These are phyloP conservation scores for Parastagonospora nodorum DNA, from an alignment of 2,329 filamentous ascomycete genomes.

Conservation along the genomic window DNA sequence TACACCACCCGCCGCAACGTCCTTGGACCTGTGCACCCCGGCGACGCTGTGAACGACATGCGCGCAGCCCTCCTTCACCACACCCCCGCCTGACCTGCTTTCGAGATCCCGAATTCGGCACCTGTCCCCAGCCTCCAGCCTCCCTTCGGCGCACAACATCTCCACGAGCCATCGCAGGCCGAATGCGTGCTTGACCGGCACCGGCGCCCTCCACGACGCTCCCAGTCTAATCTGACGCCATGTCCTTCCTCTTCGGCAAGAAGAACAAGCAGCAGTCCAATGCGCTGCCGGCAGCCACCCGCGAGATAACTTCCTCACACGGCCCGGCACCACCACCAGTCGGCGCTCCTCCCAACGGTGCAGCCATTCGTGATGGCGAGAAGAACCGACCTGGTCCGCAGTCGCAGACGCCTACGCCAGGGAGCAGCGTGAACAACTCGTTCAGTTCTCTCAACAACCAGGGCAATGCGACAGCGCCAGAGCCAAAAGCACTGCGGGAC, in stretches of 20 bases:
- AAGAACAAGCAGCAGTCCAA: conserved; percentile 47
- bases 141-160: conserved; percentile 4
- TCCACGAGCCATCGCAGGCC: conserved; percentile 15
- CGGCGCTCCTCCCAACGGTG: conserved; percentile 49
- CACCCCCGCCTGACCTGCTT: conserved; percentile 6
- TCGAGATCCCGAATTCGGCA: neutral
- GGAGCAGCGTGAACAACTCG: conserved; percentile 69
- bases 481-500: conserved; percentile 65
- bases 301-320: conserved; percentile 63
- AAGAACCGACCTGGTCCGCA: conserved; percentile 29
- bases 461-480: conserved; percentile 62
- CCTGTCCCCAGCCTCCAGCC: conserved; percentile 1
- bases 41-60: conserved; percentile 15
- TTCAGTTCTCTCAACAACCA: conserved; percentile 70
- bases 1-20: neutral
- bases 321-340: conserved; percentile 51
- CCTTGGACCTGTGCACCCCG: conserved; percentile 1
- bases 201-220: conserved; percentile 26
- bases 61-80: conserved; percentile 8
- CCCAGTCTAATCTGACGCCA: conserved; percentile 34
- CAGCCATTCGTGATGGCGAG: conserved; percentile 49
- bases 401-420: conserved; percentile 67
- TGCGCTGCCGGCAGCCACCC: conserved; percentile 59
- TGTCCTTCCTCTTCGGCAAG: conserved; percentile 61
- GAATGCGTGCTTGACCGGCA: conserved; percentile 41